Conservation (phyloP, 108 stramenopile species). For the Nitzschia sp. region DNA sequence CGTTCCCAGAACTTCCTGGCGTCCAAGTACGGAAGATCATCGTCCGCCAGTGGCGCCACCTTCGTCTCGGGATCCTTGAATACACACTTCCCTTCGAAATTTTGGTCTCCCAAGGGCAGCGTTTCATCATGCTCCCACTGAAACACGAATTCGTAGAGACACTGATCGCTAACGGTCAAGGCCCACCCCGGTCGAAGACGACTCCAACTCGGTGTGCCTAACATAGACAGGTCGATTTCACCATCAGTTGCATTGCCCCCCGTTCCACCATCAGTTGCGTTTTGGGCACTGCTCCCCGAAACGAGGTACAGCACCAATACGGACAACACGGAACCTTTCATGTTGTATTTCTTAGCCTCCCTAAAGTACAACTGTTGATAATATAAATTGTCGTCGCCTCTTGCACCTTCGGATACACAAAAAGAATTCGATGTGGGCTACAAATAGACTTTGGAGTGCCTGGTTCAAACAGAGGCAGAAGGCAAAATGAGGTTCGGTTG, state of each 20-base stretch:
- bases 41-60: conserved; percentile 13
- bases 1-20: conserved; percentile 26
- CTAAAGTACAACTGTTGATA: too few species aligned
- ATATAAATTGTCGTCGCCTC: too few species aligned
- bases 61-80: background rate
- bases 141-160: conserved; percentile 41
- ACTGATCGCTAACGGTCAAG: conserved; percentile 42
- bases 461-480: too few species aligned
- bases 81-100: conserved; percentile 12
- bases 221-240: conserved; percentile 10
- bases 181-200: conserved; percentile 30
- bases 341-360: too few species aligned
- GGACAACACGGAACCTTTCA: too few species aligned
- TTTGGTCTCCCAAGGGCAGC: conserved; percentile 19
- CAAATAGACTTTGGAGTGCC: too few species aligned
- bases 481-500: too few species aligned
- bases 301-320: background rate
- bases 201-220: conserved; percentile 16
- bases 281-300: background rate
- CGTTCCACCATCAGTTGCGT: too few species aligned
- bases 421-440: too few species aligned
- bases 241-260: background rate
- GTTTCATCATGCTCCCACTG: conserved; percentile 34
- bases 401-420: too few species aligned
- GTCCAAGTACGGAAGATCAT: conserved; percentile 15